These are phyloP conservation scores for Podila minutissima DNA, from an alignment of 192 early-diverging fungal genomes.

Conservation along the genomic window DNA sequence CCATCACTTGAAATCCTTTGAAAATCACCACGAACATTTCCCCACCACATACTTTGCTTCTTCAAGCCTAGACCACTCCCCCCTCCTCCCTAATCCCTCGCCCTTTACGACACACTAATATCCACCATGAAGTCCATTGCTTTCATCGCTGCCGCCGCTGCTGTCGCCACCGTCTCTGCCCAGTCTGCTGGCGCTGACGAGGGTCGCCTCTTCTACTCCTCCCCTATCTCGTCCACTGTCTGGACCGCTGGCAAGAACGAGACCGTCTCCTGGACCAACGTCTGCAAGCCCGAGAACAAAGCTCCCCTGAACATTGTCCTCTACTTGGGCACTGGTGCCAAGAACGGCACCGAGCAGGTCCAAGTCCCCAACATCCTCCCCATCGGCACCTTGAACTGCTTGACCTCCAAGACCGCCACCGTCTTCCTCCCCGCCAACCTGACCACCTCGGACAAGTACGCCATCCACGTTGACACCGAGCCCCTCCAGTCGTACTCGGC, in stretches of 20 bases:
- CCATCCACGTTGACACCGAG: too few species aligned
- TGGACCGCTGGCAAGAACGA: conserved; percentile 34
- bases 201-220: conserved; percentile 43
- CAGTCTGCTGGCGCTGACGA: conserved; percentile 33
- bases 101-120: conserved; percentile 1
- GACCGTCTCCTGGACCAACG: conserved; percentile 43
- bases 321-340: conserved; percentile 25
- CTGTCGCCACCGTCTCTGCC: conserved; percentile 28
- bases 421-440: conserved; percentile 37
- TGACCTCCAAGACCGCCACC: conserved; percentile 24
- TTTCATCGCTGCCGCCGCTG: conserved; percentile 33
- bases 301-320: conserved; percentile 30
- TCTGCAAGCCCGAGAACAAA: conserved; percentile 27
- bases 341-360: conserved; percentile 29
- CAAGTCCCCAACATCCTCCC: conserved; percentile 15
- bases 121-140: conserved; percentile 30
- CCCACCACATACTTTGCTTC: conserved; percentile 26
- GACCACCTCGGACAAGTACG: conserved; percentile 30
- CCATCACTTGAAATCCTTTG: conserved; percentile 7
- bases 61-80: background rate
- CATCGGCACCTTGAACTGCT: conserved; percentile 38
- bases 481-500: too few species aligned
- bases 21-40: conserved; percentile 21
- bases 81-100: background rate
- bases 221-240: conserved; percentile 25